Evolutionary conservation across 1,139 yeast genomes (phyloP).

Genomic region (Saccharomyces hybrid): DNA sequence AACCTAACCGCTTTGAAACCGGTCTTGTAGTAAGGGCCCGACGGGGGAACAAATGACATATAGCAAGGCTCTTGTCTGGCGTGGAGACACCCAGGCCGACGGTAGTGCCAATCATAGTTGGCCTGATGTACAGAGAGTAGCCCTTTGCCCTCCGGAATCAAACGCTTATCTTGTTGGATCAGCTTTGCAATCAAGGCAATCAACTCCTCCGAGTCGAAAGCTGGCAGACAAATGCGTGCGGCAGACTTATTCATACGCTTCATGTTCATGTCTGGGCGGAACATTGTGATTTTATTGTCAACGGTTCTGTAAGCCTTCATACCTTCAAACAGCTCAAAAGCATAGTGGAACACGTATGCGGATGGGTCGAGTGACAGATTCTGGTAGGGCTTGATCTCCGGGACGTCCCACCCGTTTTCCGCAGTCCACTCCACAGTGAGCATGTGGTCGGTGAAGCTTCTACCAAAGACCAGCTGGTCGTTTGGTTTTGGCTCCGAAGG

Average conservation of each 20-base stretch:
- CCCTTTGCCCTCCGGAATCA: slow-evolving; percentile 86
- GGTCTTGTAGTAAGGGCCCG: slow-evolving; percentile 84
- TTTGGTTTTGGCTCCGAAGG: slow-evolving; percentile 66
- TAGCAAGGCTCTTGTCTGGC: slow-evolving; percentile 73
- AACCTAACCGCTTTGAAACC: slow-evolving; percentile 91
- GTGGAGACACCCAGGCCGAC: slow-evolving; percentile 74
- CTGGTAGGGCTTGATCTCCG: slow-evolving; percentile 80
- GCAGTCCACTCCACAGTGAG: slow-evolving; percentile 77
- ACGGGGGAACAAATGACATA: slow-evolving; percentile 90
- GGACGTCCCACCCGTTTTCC: slow-evolving; percentile 74
- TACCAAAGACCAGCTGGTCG: slow-evolving; percentile 76
- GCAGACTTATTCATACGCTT: slow-evolving; percentile 83
- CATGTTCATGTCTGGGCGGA: slow-evolving; percentile 91
- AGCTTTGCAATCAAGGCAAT: slow-evolving; percentile 67
- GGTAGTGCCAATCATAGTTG: slow-evolving; percentile 89
- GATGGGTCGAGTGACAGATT: slow-evolving; percentile 75
- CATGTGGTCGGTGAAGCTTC: slow-evolving; percentile 85
- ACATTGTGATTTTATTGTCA: slow-evolving; percentile 64
- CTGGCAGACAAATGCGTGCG: slow-evolving; percentile 77
- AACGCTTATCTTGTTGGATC: slow-evolving; percentile 60
- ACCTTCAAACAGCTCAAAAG: slow-evolving; percentile 93
- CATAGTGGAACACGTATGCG: slow-evolving; percentile 83
- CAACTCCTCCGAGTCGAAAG: slow-evolving; percentile 71
- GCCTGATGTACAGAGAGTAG: slow-evolving; percentile 85
- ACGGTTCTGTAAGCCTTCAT: slow-evolving; percentile 82